Base-by-base conservation (phyloP, 257 asterid species). In the Leptodermis oblonga region DNA sequence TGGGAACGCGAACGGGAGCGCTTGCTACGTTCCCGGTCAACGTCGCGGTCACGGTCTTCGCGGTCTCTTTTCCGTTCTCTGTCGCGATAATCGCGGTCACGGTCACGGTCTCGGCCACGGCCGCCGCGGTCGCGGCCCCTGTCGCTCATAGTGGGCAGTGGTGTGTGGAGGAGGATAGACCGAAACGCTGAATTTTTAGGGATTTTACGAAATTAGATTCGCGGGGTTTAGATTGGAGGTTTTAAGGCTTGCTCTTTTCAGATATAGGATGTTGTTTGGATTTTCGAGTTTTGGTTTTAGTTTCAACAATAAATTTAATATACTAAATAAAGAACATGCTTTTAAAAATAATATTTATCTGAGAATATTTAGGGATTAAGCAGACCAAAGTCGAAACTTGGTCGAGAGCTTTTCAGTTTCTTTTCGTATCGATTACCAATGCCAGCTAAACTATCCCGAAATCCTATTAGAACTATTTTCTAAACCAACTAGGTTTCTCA, bases 1-100 rank as follows among this genome's bases (percentile, higher is more conserved):
- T 87, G 95, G 28, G 96, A 86, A 41, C 89, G 91, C 41, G 94
- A 86, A 73, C 82, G 94, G 53, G 77, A 83, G 81, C 79, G 73
- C 62, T 58, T 66, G 63, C 87, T 88, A 7, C 82, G 77, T 37
- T 83, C 86, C 0, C 68, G 79, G 75, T 75, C 84, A 2, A 33
- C 45, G 7, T 70, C 77, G 0, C 71, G 51, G 13, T 73, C 70
- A 28, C 71, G 54, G 4, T 65, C 67, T 1, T 58, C 64, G 36
- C 76, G 77, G 15, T 51, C 66, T 61, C 66, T 69, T 42, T 82
- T 82, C n/a, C 76, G 37, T 25, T 82, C 80, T 10, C 87, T 69
- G 73, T 85, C 92, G 0, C 95, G 67, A 9, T 62, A 70, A 73
- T 80, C 88, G 5, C 87, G 61, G 46, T 86, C 89, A 1, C 87